A percentile compares a stretch with the other conserved stretches of the same genome.
These are phyloP conservation scores for Zasmidium cellare DNA, from an alignment of 2,329 filamentous ascomycete species.

Conservation along the genomic window DNA sequence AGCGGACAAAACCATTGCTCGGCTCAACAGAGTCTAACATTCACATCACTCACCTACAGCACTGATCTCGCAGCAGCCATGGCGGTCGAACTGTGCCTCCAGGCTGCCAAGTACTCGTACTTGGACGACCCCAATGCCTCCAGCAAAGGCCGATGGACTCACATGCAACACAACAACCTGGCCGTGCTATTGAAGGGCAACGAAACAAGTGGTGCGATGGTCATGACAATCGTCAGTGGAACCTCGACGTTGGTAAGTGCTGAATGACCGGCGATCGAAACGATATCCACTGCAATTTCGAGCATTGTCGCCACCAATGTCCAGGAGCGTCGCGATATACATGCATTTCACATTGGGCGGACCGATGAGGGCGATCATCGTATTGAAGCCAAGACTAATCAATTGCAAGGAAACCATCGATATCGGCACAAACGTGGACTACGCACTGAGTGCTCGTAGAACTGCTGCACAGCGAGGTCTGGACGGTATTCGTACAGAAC, in stretches of 20 bases:
- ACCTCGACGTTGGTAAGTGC: constrained; percentile 42
- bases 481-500: constrained; percentile 35
- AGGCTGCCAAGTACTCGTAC: neutral
- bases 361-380: too few relatives aligned
- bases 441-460: constrained; percentile 15
- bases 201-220: constrained; percentile 28
- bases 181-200: constrained; percentile 12
- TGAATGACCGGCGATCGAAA: too few relatives aligned
- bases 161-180: neutral
- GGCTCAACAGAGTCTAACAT: constrained; percentile 13
- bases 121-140: neutral
- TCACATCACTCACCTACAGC: constrained; percentile 10
- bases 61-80: constrained; percentile 20
- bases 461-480: constrained; percentile 23
- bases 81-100: constrained; percentile 15
- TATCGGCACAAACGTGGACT: constrained; percentile 28
- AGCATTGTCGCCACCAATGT: too few relatives aligned
- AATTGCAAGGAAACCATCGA: constrained; percentile 32
- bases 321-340: neutral
- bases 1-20: constrained; percentile 9
- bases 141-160: neutral
- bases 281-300: too few relatives aligned
- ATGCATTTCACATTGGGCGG: too few relatives aligned
- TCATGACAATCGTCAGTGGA: constrained; percentile 40
- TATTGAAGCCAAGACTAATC: constrained; percentile 9